Percentiles rank a stretch among this genome's conserved stretches.
Conservation (phyloP, 2,329 filamentous ascomycete genomes). For the Scytalidium lignicola region DNA sequence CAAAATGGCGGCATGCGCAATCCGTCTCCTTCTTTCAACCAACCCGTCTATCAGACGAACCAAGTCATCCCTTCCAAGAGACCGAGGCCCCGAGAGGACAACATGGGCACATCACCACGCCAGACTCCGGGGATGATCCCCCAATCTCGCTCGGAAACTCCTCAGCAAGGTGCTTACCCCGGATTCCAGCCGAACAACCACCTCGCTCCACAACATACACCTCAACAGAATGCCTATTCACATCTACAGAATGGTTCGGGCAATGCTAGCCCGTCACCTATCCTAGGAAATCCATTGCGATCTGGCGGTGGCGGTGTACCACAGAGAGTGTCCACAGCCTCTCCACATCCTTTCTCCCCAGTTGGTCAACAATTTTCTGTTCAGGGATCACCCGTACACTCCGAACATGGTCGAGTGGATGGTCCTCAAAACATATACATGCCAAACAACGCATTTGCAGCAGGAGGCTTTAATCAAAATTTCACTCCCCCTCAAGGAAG, state of each 20-base stretch:
- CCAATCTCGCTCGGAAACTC: constrained; percentile 86
- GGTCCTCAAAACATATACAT: constrained; percentile 73
- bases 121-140: constrained; percentile 70
- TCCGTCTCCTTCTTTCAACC: constrained; percentile 72
- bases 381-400: constrained; percentile 71
- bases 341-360: constrained; percentile 85
- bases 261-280: constrained; percentile 87
- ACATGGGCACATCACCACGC: constrained; percentile 74
- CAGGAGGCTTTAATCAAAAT: constrained; percentile 51
- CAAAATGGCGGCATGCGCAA: constrained; percentile 83
- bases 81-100: constrained; percentile 75
- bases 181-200: constrained; percentile 62
- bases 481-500: constrained; percentile 51
- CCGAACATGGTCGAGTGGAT: constrained; percentile 61
- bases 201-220: constrained; percentile 52
- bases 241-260: constrained; percentile 78
- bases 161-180: constrained; percentile 69
- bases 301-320: constrained; percentile 65
- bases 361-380: constrained; percentile 65
- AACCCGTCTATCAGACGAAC: constrained; percentile 77
- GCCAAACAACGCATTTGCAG: constrained; percentile 51
- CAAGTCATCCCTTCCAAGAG: constrained; percentile 87
- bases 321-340: constrained; percentile 83
- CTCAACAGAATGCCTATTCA: constrained; percentile 67
- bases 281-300: constrained; percentile 76